phyloP scores from a whole-genome alignment of 1,284 basidiomycete genomes.

The Trichosporon coremiiforme region DNA sequence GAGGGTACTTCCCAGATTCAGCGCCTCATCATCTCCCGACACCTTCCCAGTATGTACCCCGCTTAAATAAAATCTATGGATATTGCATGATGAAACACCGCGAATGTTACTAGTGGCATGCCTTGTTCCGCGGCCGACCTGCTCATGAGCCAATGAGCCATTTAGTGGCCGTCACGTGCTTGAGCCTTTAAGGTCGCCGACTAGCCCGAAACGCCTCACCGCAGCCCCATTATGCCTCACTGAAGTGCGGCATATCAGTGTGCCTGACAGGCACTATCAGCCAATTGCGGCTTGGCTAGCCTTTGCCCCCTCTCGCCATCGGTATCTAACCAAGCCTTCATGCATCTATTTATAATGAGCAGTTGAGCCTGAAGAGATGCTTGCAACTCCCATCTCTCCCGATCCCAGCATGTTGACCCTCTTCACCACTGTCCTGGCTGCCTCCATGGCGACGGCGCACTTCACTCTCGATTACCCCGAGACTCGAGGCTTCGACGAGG shows the following conservation, averaged over 20 bases:
- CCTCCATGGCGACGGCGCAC: constrained; percentile 63
- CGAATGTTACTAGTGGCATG: no score
- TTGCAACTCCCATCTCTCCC: not conserved
- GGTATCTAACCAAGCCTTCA: not conserved
- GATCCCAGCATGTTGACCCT: not conserved
- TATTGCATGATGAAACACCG: not conserved
- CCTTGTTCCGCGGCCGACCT: no score
- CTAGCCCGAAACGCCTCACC: not conserved
- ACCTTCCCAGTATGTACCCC: constrained; percentile 51
- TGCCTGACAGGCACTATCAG: constrained; percentile 19
- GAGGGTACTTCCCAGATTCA: constrained; percentile 58
- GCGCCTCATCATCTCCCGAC: constrained; percentile 55
- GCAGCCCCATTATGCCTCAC: constrained; percentile 1
- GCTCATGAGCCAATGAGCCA: not conserved
- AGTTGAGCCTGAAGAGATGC: not conserved
- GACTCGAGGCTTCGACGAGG: constrained; percentile 66
- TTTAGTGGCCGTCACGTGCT: not conserved
- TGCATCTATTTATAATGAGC: not conserved
- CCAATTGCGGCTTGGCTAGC: not conserved
- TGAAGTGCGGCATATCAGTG: constrained; percentile 17
- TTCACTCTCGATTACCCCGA: constrained; percentile 69
- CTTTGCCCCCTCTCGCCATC: not conserved
- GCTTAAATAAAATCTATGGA: constrained; percentile 32
- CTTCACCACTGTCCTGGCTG: constrained; percentile 15
- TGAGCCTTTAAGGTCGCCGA: not conserved